phyloP scores from a whole-genome alignment of 352 stramenopile species.

The Stephanocyclus meneghinianus region DNA sequence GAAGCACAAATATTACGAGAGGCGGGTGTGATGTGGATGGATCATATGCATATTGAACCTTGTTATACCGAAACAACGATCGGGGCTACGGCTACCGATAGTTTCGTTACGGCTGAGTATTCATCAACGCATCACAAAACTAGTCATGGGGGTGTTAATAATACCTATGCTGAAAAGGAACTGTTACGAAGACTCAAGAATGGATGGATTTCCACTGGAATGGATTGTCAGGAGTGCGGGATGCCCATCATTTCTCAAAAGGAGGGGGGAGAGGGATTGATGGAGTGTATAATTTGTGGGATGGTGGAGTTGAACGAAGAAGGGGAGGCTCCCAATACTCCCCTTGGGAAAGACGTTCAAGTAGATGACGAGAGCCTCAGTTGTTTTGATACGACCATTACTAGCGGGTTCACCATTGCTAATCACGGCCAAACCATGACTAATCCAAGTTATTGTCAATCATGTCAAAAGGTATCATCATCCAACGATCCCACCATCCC shows the following conservation, averaged over 20 bases:
- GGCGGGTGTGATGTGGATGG: conserved; percentile 20
- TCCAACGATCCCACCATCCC: too few relatives aligned
- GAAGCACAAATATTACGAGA: conserved; percentile 42
- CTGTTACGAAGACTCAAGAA: conserved; percentile 38
- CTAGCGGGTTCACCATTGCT: not conserved
- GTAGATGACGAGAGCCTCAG: conserved; percentile 9
- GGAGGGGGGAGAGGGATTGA: conserved; percentile 16
- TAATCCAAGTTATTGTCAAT: too few relatives aligned
- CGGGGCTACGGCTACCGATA: not conserved
- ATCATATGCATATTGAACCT: not conserved
- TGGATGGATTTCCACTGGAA: conserved; percentile 36
- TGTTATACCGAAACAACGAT: conserved; percentile 4
- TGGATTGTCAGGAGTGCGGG: conserved; percentile 33
- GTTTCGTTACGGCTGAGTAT: too few relatives aligned
- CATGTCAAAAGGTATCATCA: too few relatives aligned
- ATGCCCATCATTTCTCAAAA: conserved; percentile 44
- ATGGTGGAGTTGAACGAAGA: conserved; percentile 27
- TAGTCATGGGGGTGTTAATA: conserved; percentile 18
- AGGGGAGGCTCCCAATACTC: too few relatives aligned
- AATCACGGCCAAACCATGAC: not conserved
- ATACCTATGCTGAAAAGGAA: conserved; percentile 47
- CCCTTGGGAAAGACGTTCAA: conserved; percentile 13
- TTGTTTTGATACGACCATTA: not conserved
- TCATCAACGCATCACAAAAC: too few relatives aligned
- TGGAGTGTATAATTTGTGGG: conserved; percentile 52